Base-by-base conservation (phyloP, 78 protist species). In the Dictyostelium brefeldianum region DNA sequence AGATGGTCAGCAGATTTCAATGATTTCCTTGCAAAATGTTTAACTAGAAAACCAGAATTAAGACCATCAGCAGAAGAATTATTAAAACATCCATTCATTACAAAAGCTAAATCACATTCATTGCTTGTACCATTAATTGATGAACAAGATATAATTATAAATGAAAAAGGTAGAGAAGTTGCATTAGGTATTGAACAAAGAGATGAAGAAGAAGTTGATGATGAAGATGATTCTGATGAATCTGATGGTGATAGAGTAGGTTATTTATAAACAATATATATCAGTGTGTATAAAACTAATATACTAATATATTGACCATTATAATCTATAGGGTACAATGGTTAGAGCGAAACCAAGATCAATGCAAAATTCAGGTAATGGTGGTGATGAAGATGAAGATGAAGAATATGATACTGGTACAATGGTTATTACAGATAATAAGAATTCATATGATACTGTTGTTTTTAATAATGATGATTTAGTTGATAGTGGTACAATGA, bases 11-110 rank as follows among this genome's bases (percentile, higher is more conserved):
- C n/a, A 20, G 81, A 64, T 6, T 94, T 83, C 46, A 83, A 79
- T 50, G 97, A 94, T 65, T 96, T 97, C 43, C n/a, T 85, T 9
- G 95, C 95, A n/a, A 29, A 51, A 71, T 97, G 98, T 83, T 73
- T 97, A 25, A 77, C 65, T 18, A 95, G 97, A 87, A 83, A 96
- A 71, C 97, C 98, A 10, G 90, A 73, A 53, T 48, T 15, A n/a
- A 59, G 98, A 57, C 96, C 97, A 5, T 59, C 97, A 0, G 96
- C 98, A 20, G 95, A 84, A 50, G 97, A 95, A 36, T 78, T 96
- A 11, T 56, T 96, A 31, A 62, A 90, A 62, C 95, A 81, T 65
- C 84, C 92, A 57, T 93, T 93, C 53, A 85, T 93, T 15, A 50
- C 73, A 14, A 74, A 51, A 22, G 78, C 92, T 15, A 77, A 80